Conservation (phyloP, 2,329 filamentous ascomycete genomes). For the Corinectria fuckeliana region DNA sequence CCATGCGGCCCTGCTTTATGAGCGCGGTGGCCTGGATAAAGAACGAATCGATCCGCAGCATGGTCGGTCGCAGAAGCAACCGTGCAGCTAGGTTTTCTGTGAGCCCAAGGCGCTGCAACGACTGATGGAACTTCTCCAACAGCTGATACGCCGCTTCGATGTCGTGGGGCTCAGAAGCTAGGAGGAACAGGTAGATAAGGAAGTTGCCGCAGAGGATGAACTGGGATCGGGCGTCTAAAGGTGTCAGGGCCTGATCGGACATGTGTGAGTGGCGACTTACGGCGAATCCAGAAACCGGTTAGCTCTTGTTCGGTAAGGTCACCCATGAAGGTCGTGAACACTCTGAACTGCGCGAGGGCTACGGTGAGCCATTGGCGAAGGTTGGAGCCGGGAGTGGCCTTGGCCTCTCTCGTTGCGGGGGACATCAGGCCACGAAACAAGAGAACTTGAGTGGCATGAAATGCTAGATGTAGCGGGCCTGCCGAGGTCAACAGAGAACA, state of each 20-base stretch:
- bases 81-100: conserved; percentile 42
- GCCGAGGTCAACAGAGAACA: conserved; percentile 14
- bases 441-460: conserved; percentile 50
- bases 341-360: conserved; percentile 45
- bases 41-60: conserved; percentile 48
- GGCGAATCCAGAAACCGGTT: conserved; percentile 52
- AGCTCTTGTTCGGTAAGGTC: conserved; percentile 45
- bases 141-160: conserved; percentile 46
- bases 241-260: conserved; percentile 2
- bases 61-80: conserved; percentile 45
- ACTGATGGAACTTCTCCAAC: conserved; percentile 46
- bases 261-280: conserved; percentile 41
- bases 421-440: conserved; percentile 53
- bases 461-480: conserved; percentile 51
- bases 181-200: conserved; percentile 55
- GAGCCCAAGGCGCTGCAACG: conserved; percentile 43
- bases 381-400: conserved; percentile 44
- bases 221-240: conserved; percentile 48
- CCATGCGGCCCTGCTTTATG: conserved; percentile 32
- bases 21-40: conserved; percentile 45
- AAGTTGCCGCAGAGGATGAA: conserved; percentile 56
- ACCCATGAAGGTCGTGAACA: conserved; percentile 48
- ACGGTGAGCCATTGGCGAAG: conserved; percentile 44
- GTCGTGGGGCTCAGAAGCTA: conserved; percentile 46
- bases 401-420: conserved; percentile 51